phyloP scores from a whole-genome alignment of 78 protist species.

The Bodo saltans region DNA sequence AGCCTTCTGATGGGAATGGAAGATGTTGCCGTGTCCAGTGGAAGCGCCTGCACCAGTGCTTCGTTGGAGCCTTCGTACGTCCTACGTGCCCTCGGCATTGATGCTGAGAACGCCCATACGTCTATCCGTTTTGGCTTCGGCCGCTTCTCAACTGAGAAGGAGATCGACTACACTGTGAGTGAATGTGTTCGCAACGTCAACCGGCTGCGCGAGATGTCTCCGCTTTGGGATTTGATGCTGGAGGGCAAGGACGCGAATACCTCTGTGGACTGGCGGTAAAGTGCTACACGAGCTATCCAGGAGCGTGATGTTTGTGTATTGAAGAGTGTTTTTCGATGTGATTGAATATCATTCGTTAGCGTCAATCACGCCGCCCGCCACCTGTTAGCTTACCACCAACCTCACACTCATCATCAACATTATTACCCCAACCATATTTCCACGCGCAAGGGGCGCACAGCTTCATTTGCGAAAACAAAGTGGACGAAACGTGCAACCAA shows the following conservation, averaged over 20 bases:
- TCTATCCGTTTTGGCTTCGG: constrained; percentile 93
- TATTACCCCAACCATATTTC: too few species aligned
- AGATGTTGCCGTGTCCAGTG: constrained; percentile 77
- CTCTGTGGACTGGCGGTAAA: background rate
- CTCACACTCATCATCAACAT: too few species aligned
- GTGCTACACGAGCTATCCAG: too few species aligned
- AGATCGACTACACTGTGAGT: constrained; percentile 68
- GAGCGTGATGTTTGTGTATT: too few species aligned
- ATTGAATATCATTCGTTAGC: too few species aligned
- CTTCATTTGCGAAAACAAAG: too few species aligned
- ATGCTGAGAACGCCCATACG: constrained; percentile 91
- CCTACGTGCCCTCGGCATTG: constrained; percentile 84
- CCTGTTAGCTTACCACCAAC: too few species aligned
- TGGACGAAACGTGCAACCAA: too few species aligned
- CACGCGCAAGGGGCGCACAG: too few species aligned
- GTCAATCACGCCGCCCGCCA: too few species aligned
- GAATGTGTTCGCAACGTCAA: constrained; percentile 54
- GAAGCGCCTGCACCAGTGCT: constrained; percentile 95
- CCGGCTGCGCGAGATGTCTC: constrained; percentile 87
- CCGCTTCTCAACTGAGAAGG: constrained; percentile 79
- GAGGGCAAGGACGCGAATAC: constrained; percentile 43
- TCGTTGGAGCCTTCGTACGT: constrained; percentile 96
- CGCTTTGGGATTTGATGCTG: constrained; percentile 94
- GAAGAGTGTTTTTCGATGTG: too few species aligned
- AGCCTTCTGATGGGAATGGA: constrained; percentile 86